These are phyloP conservation scores for Chlorencoelia australis DNA, from an alignment of 2,329 filamentous ascomycete genomes.

Conservation along the genomic window DNA sequence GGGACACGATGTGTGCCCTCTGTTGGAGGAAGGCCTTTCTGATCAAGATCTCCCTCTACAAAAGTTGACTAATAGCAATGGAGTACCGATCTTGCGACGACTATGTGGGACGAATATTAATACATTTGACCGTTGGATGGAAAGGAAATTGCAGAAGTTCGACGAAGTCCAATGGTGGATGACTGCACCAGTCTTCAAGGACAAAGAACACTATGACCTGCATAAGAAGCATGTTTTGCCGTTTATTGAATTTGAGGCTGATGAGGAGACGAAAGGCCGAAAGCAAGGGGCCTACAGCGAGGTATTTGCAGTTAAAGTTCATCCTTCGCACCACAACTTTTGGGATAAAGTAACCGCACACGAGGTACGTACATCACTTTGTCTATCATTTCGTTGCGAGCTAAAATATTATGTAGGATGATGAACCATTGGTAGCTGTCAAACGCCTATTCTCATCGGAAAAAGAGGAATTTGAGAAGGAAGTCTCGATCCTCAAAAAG, in stretches of 20 bases:
- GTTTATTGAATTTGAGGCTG: slow-evolving; percentile 8
- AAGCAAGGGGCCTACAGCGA: slow-evolving; percentile 17
- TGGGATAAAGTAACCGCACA: neutral
- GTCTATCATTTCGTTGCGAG: too few species aligned
- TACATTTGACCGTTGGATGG: slow-evolving; percentile 9
- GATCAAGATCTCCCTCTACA: slow-evolving; percentile 14
- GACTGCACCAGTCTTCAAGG: slow-evolving; percentile 11
- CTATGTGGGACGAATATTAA: slow-evolving; percentile 2
- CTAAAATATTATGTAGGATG: slow-evolving; percentile 7
- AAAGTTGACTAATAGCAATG: neutral
- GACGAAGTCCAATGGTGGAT: slow-evolving; percentile 15
- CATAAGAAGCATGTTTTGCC: slow-evolving; percentile 11
- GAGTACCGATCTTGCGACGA: neutral
- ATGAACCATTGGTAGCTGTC: slow-evolving; percentile 13
- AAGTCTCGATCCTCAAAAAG: slow-evolving; percentile 7
- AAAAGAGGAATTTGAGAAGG: slow-evolving; percentile 12
- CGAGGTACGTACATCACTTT: neutral
- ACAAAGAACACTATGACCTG: slow-evolving; percentile 6
- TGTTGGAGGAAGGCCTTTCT: slow-evolving; percentile 8
- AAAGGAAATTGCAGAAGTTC: slow-evolving; percentile 9
- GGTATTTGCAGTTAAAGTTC: slow-evolving; percentile 14
- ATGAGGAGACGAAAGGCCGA: neutral
- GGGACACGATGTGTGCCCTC: slow-evolving; percentile 5
- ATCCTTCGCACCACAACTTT: slow-evolving; percentile 18
- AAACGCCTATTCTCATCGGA: slow-evolving; percentile 13